phyloP scores from a whole-genome alignment of 345 rosid species.

The Syzygium aqueum region DNA sequence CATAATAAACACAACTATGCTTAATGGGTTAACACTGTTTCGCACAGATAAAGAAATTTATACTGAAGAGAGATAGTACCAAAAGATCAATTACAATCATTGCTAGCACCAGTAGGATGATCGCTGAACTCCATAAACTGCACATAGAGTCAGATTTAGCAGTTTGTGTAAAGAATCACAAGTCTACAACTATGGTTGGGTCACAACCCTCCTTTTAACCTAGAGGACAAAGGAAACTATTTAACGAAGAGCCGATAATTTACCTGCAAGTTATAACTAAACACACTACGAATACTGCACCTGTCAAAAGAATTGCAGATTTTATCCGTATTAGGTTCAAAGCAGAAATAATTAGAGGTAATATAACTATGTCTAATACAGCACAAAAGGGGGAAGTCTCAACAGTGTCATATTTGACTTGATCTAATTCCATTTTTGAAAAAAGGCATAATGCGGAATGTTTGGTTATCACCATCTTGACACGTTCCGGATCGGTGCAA shows the following conservation, averaged over 20 bases:
- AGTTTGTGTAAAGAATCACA: background rate
- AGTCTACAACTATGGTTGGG: background rate
- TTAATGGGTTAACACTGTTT: background rate
- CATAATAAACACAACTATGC: background rate
- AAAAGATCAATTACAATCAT: conserved; percentile 87
- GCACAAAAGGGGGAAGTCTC: background rate
- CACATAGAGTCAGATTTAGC: conserved; percentile 5
- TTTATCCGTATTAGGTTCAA: background rate
- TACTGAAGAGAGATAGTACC: conserved; percentile 26
- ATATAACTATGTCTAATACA: background rate
- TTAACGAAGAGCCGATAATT: background rate
- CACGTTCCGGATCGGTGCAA: background rate
- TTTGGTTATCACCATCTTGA: background rate
- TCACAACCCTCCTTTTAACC: background rate
- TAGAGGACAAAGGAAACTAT: background rate
- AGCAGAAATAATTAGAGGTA: background rate
- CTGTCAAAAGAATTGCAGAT: conserved; percentile 26
- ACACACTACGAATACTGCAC: conserved; percentile 89
- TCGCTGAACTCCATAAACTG: conserved; percentile 90
- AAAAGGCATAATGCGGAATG: background rate
- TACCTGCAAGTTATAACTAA: conserved; percentile 89
- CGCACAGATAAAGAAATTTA: background rate
- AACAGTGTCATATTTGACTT: background rate
- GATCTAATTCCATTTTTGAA: background rate
- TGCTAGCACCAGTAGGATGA: conserved; percentile 74